Evolutionary conservation across 208 protist species (phyloP), one percentile per base, ranked within the genome.

Genomic region (Crithidia acanthocephali): DNA sequence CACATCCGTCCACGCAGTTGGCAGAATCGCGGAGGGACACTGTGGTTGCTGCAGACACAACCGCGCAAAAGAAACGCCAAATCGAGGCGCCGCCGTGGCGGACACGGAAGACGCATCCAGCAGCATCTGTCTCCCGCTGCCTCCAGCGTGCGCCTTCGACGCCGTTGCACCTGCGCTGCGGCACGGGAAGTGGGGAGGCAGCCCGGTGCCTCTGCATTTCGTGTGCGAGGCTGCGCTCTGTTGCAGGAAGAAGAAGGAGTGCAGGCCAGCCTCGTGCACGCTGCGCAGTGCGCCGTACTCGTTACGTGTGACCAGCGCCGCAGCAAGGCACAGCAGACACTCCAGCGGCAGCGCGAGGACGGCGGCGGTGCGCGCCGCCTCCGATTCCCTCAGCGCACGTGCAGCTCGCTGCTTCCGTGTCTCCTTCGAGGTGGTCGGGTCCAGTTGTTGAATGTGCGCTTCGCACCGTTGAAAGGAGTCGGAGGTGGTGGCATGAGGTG

Each of bases 201-300:
- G 6, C 16, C 27, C 27, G 1, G 23, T 22, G 22, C 48, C 23
- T 53, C 27, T 28, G 22, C 48, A 9, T 6, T 53, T 57, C 9
- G n/a, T 8, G 20, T 37, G 13, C 1, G 55, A 15, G 2, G 25
- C 30, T 1, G 30, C 55, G n/a, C 30, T 42, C 18, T 56, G 64
- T 28, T 74, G 63, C 44, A 79, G 28, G 25, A 62, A 75, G 37
- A 79, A 83, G 33, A 77, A 56, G 15, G 78, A 83, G 62, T 83
- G 78, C 47, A 79, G 37, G 8, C 65, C 72, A 11, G 62, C 2
- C 20, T 66, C 66, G 28, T 75, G 64, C 23, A 61, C 35, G 0
- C 61, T n/a, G 15, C 78, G 78, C 60, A 83, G 69, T 18, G 30
- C 51, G 13, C 47, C 63, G 7, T 72, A 22, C 55, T 83, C 78